Evolutionary conservation across 352 stramenopile genomes (phyloP).

Genomic region (Pythium chondricola): DNA sequence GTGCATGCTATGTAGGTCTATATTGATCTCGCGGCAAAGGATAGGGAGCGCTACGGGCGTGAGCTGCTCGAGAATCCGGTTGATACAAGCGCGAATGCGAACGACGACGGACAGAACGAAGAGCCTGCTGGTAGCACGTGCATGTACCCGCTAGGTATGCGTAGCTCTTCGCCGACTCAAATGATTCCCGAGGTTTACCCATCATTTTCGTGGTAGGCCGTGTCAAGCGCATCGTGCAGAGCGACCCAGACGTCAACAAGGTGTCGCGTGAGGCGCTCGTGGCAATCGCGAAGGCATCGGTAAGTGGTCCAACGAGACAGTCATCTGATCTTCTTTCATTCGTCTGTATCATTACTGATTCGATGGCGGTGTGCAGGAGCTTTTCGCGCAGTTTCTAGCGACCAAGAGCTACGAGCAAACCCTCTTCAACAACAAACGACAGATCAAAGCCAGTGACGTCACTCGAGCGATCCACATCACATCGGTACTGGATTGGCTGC

Average conservation of each 20-base stretch:
- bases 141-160: conserved; percentile 47
- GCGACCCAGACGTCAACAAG: conserved; percentile 88
- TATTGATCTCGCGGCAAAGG: conserved; percentile 72
- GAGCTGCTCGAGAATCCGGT: conserved; percentile 66
- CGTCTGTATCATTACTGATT: not conserved
- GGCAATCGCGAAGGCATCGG: conserved; percentile 90
- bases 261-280: conserved; percentile 90
- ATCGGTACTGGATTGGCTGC: conserved; percentile 74
- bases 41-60: conserved; percentile 81
- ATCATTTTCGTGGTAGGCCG: conserved; percentile 29
- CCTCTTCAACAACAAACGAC: conserved; percentile 75
- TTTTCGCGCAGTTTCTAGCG: conserved; percentile 87
- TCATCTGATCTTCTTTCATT: conserved; percentile 1
- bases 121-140: conserved; percentile 27
- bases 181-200: not conserved
- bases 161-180: not conserved
- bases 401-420: conserved; percentile 86
- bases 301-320: conserved; percentile 22
- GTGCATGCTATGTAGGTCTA: too few species aligned
- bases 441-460: conserved; percentile 74
- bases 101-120: conserved; percentile 25
- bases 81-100: conserved; percentile 43
- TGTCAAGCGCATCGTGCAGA: conserved; percentile 92
- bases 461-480: conserved; percentile 74
- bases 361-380: conserved; percentile 41